Base-by-base conservation (phyloP, 192 early-diverging fungal species). In the Gamsiella multidivaricata region DNA sequence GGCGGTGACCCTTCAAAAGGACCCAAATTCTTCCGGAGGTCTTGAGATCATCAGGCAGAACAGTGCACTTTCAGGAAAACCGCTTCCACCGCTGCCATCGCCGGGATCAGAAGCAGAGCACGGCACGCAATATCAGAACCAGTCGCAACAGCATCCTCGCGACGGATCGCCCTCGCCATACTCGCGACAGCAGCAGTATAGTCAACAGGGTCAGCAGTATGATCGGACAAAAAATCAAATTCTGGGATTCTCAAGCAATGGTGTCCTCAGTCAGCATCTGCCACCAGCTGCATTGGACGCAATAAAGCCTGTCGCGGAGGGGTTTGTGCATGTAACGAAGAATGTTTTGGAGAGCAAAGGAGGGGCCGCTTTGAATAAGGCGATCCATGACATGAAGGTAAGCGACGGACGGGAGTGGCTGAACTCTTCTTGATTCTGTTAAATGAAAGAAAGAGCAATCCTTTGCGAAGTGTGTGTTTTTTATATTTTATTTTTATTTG, bases 1-100 rank as follows among this genome's bases (percentile, higher is more conserved):
- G 79, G 92, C 91, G 0, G 82, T 88, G 45, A 84, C 81, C 31
- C 80, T 93, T 62, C 89, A 88, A 25, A 64, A 80, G 22, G 54
- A 72, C 5, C 80, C 85, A 12, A 80, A 82, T 18, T 42, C 72
- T 14, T 86, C 80, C 8, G 73, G 79, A 0, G 88, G 85, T 4
- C 51, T 79, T 12, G 79, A 88, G 25, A 70, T 92, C n/a, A 73
- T 87, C 17, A 67, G 80, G 49, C 89, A 92, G 61, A 88, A 89
- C 63, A 80, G 84, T 76, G 49, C 74, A 15, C 71, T 72, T 18
- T 63, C 69, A 18, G 83, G 83, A 43, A 84, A 84, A 29, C 67
- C 80, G 2, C 67, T 83, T 9, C 61, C 79, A 29, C 37, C 43
- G 26, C 42, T 65, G 2, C 65, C 74, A 20, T 42, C 61, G 2